Evolutionary conservation across 805 yeast genomes (phyloP), one percentile per base, ranked within the genome.

Genomic region (Candida railenensis): DNA sequence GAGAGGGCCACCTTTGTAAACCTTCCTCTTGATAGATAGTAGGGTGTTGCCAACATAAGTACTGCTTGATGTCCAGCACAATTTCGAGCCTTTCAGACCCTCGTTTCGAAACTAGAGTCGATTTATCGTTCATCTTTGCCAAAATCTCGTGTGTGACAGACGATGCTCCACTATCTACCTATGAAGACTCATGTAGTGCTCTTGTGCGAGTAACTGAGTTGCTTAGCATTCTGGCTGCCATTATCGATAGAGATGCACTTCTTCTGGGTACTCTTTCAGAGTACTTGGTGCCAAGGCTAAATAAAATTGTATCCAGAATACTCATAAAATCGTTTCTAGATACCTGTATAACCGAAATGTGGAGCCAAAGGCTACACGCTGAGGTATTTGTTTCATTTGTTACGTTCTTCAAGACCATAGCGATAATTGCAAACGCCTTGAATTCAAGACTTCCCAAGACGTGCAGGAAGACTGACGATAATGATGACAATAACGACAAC

Each of bases 121-220:
- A 30, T 8, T 19, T 30, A n/a, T 28, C 37, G 19, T 33, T 19
- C n/a, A 28, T 41, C 18, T 40, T 46, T 12, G 45, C 32, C 34
- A 46, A 42, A 25, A 42, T 46, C 3, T 32, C 45, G 4, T 42
- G 33, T 22, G 20, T 42, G 1, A 28, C 34, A 8, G 48, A 46
- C 30, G 48, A 46, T 21, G 48, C 38, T n/a, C 45, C 48, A 20
- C 37, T 21, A 7, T 25, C 14, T 14, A 37, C 22, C 21, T 39
- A 39, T 20, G 3, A 15, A 9, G 42, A 28, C 4, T 22, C 42
- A n/a, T 39, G 32, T n/a, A 34, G 9, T 21, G 42, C 34, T 12
- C 14, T 39, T 11, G 14, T 7, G 3, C 21, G 25, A n/a, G 8
- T 39, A 11, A 11, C n/a, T 7, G 21, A 22, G 33, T 15, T 22